Conservation (phyloP, 23 red algal species). For the Porphyridium purpureum region DNA sequence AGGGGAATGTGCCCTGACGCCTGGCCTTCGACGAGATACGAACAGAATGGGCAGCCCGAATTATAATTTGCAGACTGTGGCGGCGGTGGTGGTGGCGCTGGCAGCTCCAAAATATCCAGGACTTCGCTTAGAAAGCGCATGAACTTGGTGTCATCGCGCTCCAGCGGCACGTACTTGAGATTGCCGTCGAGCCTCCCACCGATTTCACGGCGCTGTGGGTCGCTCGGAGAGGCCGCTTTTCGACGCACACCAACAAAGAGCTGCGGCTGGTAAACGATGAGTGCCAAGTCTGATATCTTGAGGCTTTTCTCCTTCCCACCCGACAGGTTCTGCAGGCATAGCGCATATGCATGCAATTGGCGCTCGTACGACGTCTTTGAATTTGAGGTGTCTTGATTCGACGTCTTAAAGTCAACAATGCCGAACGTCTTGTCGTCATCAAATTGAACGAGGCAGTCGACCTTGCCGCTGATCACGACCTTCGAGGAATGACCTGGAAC, state of each 20-base stretch:
- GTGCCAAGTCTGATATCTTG: constrained; percentile 29
- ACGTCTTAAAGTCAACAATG: constrained; percentile 85
- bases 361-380: constrained; percentile 22
- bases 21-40: background rate
- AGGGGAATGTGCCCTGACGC: background rate
- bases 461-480: constrained; percentile 3
- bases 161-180: constrained; percentile 26
- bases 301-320: no score
- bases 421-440: constrained; percentile 41
- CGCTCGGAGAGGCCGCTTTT: background rate
- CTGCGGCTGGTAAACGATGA: constrained; percentile 37
- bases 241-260: background rate
- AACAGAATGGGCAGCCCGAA: background rate
- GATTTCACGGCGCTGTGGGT: background rate
- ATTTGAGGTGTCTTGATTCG: constrained; percentile 4
- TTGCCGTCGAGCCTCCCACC: constrained; percentile 31
- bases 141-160: constrained; percentile 22
- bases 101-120: constrained; percentile 14
- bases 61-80: no score
- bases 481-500: constrained; percentile 1
- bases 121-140: constrained; percentile 14
- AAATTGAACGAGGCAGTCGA: constrained; percentile 55
- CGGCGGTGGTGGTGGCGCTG: constrained; percentile 32
- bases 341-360: constrained; percentile 83
- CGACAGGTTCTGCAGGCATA: constrained; percentile 31